Evolutionary conservation across 1,284 basidiomycete genomes (phyloP).

Genomic region (Marasmius fiardii): DNA sequence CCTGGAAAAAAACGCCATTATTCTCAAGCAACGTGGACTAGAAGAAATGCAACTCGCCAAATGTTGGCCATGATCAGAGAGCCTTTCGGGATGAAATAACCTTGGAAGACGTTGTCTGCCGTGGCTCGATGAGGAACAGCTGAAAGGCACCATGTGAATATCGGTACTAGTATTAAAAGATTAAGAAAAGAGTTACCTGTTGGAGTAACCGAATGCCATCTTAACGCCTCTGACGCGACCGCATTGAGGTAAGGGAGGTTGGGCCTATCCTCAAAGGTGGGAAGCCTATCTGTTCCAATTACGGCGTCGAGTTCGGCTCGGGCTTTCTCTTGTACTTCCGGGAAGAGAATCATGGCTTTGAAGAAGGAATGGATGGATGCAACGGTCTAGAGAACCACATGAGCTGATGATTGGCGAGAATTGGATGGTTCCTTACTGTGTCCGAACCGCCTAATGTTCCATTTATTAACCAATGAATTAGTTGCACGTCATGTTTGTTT

Average conservation of each 20-base stretch:
- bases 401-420: neutral
- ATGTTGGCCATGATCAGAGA: slow-evolving; percentile 23
- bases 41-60: slow-evolving; percentile 17
- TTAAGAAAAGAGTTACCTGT: slow-evolving; percentile 9
- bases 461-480: too few relatives aligned
- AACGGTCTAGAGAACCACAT: slow-evolving; percentile 7
- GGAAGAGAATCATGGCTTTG: slow-evolving; percentile 27
- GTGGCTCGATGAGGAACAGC: slow-evolving; percentile 22
- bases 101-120: slow-evolving; percentile 22
- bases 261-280: slow-evolving; percentile 27
- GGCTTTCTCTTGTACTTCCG: slow-evolving; percentile 29
- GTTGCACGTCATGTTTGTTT: too few relatives aligned
- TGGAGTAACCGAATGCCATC: slow-evolving; percentile 21
- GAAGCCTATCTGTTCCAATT: slow-evolving; percentile 29
- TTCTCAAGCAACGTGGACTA: neutral
- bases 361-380: slow-evolving; percentile 16
- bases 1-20: slow-evolving; percentile 15
- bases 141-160: neutral
- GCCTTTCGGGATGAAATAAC: slow-evolving; percentile 24
- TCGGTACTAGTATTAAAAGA: neutral
- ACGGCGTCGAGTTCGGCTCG: slow-evolving; percentile 34
- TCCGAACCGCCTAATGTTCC: slow-evolving; percentile 16
- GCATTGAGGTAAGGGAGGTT: slow-evolving; percentile 33
- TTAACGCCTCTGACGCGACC: slow-evolving; percentile 29
- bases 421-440: slow-evolving; percentile 4